phyloP scores from a whole-genome alignment of 2,329 filamentous ascomycete genomes.

The Raffaelea arxii region DNA sequence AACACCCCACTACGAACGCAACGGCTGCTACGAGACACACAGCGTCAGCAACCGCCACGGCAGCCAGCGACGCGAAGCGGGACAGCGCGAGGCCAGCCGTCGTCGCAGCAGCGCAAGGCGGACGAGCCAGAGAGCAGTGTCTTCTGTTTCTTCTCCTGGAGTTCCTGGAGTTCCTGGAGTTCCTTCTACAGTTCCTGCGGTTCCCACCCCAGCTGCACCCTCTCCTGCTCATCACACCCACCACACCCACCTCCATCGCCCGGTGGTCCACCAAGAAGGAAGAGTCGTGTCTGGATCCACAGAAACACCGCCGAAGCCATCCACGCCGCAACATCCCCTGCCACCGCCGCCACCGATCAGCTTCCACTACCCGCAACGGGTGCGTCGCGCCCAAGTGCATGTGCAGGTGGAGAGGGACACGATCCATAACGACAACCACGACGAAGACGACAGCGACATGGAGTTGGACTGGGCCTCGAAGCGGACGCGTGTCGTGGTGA shows the following conservation, averaged over 20 bases:
- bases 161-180: no score
- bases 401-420: background rate
- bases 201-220: background rate
- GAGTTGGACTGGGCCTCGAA: background rate
- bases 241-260: background rate
- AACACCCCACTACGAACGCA: background rate
- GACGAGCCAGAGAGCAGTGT: background rate
- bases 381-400: constrained; percentile 13
- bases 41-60: background rate
- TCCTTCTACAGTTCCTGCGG: no score
- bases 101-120: constrained; percentile 4
- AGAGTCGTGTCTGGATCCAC: no score
- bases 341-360: constrained; percentile 14
- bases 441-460: background rate
- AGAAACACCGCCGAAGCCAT: no score
- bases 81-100: background rate
- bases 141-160: background rate
- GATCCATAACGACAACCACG: background rate
- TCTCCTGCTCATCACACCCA: background rate
- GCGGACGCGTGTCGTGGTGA: background rate
- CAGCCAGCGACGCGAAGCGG: background rate
- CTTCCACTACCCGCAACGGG: constrained; percentile 21
- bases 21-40: background rate
- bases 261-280: no score
- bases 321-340: no score